phyloP scores from a whole-genome alignment of 306 rosid genomes.

The Casuarina cunninghamiana region DNA sequence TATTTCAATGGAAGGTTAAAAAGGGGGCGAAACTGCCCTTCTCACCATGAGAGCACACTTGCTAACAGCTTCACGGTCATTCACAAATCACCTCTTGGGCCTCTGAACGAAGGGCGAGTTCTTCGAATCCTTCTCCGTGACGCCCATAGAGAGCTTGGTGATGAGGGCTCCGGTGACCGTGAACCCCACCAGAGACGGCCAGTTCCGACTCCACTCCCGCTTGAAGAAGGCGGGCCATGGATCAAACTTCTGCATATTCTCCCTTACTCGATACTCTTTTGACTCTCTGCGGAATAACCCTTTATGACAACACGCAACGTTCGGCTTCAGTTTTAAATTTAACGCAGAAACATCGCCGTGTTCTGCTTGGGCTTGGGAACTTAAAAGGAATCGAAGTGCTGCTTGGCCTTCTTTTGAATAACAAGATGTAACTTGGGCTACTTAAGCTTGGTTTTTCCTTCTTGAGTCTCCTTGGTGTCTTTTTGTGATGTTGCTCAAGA shows the following conservation, averaged over 20 bases:
- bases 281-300: too few species aligned
- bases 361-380: too few species aligned
- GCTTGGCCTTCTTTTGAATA: too few species aligned
- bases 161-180: conserved; percentile 61
- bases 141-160: conserved; percentile 70
- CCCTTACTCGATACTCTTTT: background rate
- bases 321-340: too few species aligned
- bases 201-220: conserved; percentile 79
- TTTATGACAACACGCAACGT: too few species aligned
- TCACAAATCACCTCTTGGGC: conserved; percentile 66
- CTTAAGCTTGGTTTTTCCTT: too few species aligned
- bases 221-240: conserved; percentile 92
- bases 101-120: conserved; percentile 67
- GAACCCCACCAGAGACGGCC: conserved; percentile 91
- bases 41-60: conserved; percentile 18
- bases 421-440: too few species aligned
- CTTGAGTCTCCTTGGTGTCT: too few species aligned
- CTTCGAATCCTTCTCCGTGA: conserved; percentile 86
- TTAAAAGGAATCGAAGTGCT: too few species aligned
- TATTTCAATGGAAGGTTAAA: conserved; percentile 42
- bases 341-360: too few species aligned
- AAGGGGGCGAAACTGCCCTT: conserved; percentile 19
- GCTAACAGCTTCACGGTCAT: conserved; percentile 25
- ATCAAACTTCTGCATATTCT: conserved; percentile 64
- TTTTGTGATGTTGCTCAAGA: too few species aligned